Conservation (phyloP, 192 early-diverging fungal genomes). For the Obelidium mucronatum region DNA sequence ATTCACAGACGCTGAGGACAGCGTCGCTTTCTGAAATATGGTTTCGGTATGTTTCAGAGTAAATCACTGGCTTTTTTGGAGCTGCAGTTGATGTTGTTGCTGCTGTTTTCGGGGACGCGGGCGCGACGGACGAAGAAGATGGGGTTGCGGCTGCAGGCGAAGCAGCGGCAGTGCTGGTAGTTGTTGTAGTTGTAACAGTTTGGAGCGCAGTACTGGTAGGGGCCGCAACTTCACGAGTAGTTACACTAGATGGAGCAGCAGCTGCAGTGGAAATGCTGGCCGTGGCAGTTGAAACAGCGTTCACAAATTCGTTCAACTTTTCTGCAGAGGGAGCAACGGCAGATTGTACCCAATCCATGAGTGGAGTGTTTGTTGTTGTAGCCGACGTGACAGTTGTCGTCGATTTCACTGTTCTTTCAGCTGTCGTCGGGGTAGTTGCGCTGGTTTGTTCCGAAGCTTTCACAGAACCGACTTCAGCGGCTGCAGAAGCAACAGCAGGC, state of each 20-base stretch:
- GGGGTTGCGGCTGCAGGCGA: neutral
- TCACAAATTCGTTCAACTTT: neutral
- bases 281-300: neutral
- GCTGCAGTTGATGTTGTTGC: neutral
- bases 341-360: neutral
- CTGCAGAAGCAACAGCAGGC: neutral
- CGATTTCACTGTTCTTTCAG: neutral
- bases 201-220: neutral
- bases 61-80: neutral
- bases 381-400: neutral
- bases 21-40: slow-evolving; percentile 15
- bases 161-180: neutral
- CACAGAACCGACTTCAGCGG: neutral
- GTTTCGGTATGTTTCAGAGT: slow-evolving; percentile 13
- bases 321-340: neutral
- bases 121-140: neutral
- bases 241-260: neutral
- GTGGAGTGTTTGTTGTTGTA: neutral
- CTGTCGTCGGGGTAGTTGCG: neutral
- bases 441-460: neutral
- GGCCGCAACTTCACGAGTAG: neutral
- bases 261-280: no score
- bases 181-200: neutral
- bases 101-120: neutral
- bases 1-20: slow-evolving; percentile 19